A percentile compares a stretch with the other conserved stretches of the same genome.
Evolutionary conservation across 371 early-diverging fungal species (phyloP).

Genomic region (Saksenaea oblongispora): DNA sequence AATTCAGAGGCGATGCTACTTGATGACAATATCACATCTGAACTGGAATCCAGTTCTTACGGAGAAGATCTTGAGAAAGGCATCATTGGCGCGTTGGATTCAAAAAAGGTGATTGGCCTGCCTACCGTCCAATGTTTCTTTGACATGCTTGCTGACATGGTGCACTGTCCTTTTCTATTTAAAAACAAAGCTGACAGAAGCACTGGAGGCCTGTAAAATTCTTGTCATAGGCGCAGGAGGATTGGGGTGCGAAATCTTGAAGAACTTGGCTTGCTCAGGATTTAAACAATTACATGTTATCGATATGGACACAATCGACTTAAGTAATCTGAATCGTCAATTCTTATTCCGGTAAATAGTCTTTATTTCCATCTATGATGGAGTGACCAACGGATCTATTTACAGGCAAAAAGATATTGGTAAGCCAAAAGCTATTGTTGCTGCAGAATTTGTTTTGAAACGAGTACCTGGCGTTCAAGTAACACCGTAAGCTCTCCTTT

Average conservation of each 20-base stretch:
- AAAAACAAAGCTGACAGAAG: conserved; percentile 23
- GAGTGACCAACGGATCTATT: background rate
- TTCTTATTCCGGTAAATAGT: conserved; percentile 83
- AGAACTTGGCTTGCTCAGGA: conserved; percentile 90
- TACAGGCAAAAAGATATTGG: conserved; percentile 77
- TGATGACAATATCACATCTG: background rate
- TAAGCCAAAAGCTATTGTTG: conserved; percentile 81
- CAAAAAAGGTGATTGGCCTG: background rate
- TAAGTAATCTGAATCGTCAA: conserved; percentile 98
- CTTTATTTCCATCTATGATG: background rate
- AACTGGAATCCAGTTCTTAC: background rate
- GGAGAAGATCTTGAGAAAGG: conserved; percentile 2
- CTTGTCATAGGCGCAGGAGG: conserved; percentile 96
- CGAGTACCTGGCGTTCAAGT: conserved; percentile 81
- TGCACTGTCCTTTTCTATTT: background rate
- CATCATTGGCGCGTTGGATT: background rate
- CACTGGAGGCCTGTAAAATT: conserved; percentile 47
- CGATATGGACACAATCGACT: conserved; percentile 98
- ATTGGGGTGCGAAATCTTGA: conserved; percentile 98
- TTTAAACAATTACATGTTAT: conserved; percentile 88
- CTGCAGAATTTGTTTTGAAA: conserved; percentile 87
- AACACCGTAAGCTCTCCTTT: conserved; percentile 65
- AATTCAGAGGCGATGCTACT: background rate
- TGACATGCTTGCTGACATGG: background rate
- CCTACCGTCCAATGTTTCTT: too few species aligned